These are phyloP conservation scores for Arthrobotrys sinensis DNA, from an alignment of 2,329 filamentous ascomycete species.

Conservation along the genomic window DNA sequence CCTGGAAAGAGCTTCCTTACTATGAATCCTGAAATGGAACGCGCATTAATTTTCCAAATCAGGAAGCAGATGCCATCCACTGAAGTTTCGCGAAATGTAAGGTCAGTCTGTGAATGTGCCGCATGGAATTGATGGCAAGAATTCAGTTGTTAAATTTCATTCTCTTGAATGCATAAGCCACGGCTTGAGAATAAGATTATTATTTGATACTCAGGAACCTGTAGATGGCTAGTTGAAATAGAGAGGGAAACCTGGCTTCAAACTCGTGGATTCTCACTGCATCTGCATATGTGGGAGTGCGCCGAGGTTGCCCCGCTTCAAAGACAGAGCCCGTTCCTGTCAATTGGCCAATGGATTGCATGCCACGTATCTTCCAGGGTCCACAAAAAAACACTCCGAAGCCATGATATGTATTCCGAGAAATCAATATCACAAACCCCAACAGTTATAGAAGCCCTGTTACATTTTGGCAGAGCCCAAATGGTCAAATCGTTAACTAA, in stretches of 20 bases:
- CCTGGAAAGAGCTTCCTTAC: constrained; percentile 9
- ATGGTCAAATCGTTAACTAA: neutral
- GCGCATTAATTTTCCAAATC: constrained; percentile 37
- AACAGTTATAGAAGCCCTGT: neutral
- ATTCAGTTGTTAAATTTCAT: neutral
- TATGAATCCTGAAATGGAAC: constrained; percentile 22
- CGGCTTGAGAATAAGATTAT: constrained; percentile 9
- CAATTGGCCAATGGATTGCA: constrained; percentile 42
- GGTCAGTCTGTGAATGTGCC: neutral
- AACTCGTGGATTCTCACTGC: constrained; percentile 11
- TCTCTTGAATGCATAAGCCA: neutral
- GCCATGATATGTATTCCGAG: constrained; percentile 11
- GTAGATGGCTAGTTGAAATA: neutral
- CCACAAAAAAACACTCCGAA: constrained; percentile 28
- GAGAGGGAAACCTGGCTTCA: neutral
- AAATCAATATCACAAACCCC: constrained; percentile 6
- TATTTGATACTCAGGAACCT: neutral
- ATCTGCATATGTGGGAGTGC: constrained; percentile 2
- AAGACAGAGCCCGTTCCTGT: neutral
- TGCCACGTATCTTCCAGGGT: constrained; percentile 55
- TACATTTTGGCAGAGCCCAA: constrained; percentile 2
- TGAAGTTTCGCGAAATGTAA: too few relatives aligned
- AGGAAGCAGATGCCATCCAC: constrained; percentile 20
- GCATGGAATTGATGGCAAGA: neutral
- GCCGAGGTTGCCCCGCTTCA: constrained; percentile 10